A percentile compares a stretch with the other conserved stretches of the same genome.
These are phyloP conservation scores for Cutaneotrichosporon dermatis DNA, from an alignment of 1,284 basidiomycete genomes.

Conservation along the genomic window DNA sequence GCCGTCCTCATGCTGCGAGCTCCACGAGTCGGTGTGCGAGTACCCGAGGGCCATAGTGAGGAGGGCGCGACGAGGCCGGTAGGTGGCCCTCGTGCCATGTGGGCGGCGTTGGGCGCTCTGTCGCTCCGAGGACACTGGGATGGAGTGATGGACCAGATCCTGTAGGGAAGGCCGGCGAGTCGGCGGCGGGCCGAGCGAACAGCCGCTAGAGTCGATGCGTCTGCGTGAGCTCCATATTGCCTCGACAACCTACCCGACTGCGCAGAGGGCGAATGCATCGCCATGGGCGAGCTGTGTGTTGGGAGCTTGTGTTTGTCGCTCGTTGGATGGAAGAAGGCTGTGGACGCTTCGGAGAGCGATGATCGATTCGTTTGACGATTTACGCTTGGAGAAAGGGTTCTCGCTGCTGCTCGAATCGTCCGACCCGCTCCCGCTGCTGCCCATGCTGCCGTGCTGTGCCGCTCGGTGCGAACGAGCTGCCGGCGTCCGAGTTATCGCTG, in stretches of 20 bases:
- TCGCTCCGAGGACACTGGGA: slow-evolving; percentile 14
- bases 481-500: not conserved
- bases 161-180: slow-evolving; percentile 1
- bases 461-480: not conserved
- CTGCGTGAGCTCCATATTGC: too few species aligned
- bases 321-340: not conserved
- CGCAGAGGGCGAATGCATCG: not conserved
- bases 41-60: not conserved
- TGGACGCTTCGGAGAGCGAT: not conserved
- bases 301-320: too few species aligned
- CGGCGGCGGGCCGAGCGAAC: not conserved
- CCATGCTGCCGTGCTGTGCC: not conserved
- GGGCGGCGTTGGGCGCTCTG: slow-evolving; percentile 6
- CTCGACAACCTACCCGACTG: not conserved
- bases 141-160: slow-evolving; percentile 2
- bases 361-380: slow-evolving; percentile 3
- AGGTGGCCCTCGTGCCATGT: not conserved
- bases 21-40: slow-evolving; percentile 2
- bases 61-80: not conserved
- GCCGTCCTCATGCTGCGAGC: slow-evolving; percentile 13
- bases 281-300: too few species aligned
- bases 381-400: slow-evolving; percentile 8
- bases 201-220: not conserved
- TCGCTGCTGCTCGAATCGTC: not conserved
- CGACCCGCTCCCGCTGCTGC: not conserved